Evolutionary conservation across 495 filamentous ascomycete genomes (phyloP).

Genomic region (Cryomyces antarcticus): DNA sequence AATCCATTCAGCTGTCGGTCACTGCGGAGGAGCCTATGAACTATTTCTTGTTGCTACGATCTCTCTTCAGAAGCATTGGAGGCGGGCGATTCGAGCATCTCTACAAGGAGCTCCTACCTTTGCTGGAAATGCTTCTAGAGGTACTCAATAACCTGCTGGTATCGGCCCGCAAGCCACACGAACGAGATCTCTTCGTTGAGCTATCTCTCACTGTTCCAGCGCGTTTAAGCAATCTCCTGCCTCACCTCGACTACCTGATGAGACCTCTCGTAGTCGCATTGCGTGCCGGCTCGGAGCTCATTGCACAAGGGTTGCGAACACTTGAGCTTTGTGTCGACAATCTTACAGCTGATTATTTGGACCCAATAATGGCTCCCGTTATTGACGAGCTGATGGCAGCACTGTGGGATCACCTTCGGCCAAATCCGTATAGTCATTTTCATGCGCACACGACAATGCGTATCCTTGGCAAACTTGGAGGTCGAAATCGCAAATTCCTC

Average conservation of each 20-base stretch:
- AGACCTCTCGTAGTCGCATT: conserved; percentile 87
- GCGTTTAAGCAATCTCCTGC: conserved; percentile 79
- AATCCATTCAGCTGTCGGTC: conserved; percentile 87
- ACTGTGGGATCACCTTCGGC: conserved; percentile 82
- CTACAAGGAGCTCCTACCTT: conserved; percentile 91
- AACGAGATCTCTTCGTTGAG: conserved; percentile 93
- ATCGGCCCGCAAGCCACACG: conserved; percentile 70
- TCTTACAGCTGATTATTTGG: conserved; percentile 88
- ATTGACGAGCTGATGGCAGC: conserved; percentile 97
- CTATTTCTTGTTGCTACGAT: conserved; percentile 85
- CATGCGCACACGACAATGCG: conserved; percentile 94
- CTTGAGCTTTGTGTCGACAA: conserved; percentile 97
- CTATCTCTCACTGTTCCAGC: conserved; percentile 91
- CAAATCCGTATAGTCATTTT: conserved; percentile 86
- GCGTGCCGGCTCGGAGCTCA: conserved; percentile 75
- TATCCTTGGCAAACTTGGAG: conserved; percentile 94
- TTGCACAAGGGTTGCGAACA: conserved; percentile 82
- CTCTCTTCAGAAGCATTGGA: conserved; percentile 87
- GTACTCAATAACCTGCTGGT: conserved; percentile 84
- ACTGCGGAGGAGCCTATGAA: conserved; percentile 96
- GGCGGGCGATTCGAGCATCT: conserved; percentile 92
- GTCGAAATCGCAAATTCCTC: conserved; percentile 85
- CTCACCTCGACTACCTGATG: conserved; percentile 96
- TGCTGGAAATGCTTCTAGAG: conserved; percentile 92
- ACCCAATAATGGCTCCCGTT: conserved; percentile 97